Evolutionary conservation across 768 basidiomycete genomes (phyloP).

Genomic region (Tulasnella sp.): DNA sequence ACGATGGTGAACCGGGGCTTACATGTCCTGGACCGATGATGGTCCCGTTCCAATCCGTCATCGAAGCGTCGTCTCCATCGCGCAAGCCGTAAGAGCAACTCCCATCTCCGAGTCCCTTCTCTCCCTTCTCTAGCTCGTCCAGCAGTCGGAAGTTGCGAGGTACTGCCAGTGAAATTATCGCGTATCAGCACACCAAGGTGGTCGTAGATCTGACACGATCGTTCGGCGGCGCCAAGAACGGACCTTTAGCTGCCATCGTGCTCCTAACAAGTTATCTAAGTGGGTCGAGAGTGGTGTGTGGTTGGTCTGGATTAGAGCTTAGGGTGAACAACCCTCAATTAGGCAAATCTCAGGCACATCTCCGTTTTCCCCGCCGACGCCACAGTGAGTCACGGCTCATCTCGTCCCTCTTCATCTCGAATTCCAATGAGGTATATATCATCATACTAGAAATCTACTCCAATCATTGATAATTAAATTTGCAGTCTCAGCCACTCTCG

Average conservation of each 20-base stretch:
- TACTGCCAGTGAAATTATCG: constrained; percentile 37
- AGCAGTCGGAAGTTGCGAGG: constrained; percentile 94
- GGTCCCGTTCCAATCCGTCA: constrained; percentile 98
- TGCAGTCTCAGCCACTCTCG: no score
- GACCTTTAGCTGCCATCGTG: background rate
- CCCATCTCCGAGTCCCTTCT: constrained; percentile 98
- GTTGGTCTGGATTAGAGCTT: background rate
- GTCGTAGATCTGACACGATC: background rate
- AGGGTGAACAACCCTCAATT: background rate
- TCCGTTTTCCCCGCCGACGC: background rate
- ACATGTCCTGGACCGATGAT: constrained; percentile 98
- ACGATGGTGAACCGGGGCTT: constrained; percentile 24
- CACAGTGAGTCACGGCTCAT: background rate
- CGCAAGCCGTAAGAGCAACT: constrained; percentile 95
- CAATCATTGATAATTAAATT: no score
- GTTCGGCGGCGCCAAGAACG: background rate
- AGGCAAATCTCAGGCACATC: background rate
- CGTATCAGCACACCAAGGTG: background rate
- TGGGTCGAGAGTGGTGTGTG: background rate
- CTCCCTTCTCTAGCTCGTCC: constrained; percentile 98
- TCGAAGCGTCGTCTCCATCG: constrained; percentile 91
- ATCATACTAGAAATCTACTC: background rate
- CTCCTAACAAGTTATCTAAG: background rate
- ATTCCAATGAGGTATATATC: background rate
- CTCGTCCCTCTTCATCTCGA: background rate